phyloP scores from a whole-genome alignment of 768 basidiomycete genomes.

The Pleurotus ostreatus region DNA sequence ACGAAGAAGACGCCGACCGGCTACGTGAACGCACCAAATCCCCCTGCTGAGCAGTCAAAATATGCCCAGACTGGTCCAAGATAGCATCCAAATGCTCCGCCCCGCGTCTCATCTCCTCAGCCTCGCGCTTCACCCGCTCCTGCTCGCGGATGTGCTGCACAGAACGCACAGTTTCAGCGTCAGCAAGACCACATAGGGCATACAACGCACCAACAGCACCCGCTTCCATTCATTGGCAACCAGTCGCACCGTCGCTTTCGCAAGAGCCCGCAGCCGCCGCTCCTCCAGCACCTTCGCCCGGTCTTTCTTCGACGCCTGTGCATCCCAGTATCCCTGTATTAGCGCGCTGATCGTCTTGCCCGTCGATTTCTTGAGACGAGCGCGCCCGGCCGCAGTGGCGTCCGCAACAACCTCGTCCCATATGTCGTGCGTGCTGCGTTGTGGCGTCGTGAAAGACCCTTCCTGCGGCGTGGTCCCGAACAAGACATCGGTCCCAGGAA shows the following conservation, averaged over 20 bases:
- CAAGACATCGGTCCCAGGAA: constrained; percentile 31
- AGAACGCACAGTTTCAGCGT: background rate
- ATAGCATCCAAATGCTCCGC: constrained; percentile 88
- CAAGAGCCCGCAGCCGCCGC: constrained; percentile 57
- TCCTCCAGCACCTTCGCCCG: constrained; percentile 59
- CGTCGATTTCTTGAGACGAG: constrained; percentile 23
- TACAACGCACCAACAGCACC: constrained; percentile 60
- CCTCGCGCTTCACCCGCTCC: constrained; percentile 57
- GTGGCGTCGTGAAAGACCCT: constrained; percentile 23
- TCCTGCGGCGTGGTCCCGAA: constrained; percentile 25
- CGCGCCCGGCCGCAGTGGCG: constrained; percentile 26
- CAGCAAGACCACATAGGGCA: background rate
- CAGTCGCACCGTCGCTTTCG: constrained; percentile 67
- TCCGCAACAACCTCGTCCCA: constrained; percentile 62
- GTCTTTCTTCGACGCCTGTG: constrained; percentile 57
- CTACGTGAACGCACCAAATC: constrained; percentile 57
- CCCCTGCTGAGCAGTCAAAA: constrained; percentile 79
- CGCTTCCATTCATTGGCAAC: constrained; percentile 84
- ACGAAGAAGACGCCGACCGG: constrained; percentile 42
- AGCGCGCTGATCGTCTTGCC: constrained; percentile 36
- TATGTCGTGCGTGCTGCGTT: constrained; percentile 35
- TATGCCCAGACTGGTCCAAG: constrained; percentile 81
- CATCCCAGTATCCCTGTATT: constrained; percentile 75
- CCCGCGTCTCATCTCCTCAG: constrained; percentile 75
- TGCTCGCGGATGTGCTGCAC: constrained; percentile 71